Conservation (phyloP, 1,284 basidiomycete genomes). For the Flammula alnicola region DNA sequence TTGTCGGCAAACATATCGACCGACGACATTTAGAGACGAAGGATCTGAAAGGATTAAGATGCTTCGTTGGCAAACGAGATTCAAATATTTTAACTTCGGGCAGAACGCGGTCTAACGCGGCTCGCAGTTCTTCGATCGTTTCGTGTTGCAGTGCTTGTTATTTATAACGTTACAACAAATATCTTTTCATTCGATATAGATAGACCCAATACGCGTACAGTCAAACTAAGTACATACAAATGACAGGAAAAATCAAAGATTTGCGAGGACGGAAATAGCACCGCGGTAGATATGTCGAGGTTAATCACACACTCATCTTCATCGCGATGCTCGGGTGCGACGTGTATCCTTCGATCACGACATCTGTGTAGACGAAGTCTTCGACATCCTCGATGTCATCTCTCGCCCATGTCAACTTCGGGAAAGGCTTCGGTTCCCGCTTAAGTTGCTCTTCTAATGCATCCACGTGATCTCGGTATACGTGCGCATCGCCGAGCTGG, state of each 20-base stretch:
- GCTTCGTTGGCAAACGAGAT: too few species aligned
- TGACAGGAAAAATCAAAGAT: neutral
- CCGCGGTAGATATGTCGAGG: neutral
- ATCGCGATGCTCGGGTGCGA: constrained; percentile 89
- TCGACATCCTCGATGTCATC: constrained; percentile 77
- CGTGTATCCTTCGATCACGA: constrained; percentile 87
- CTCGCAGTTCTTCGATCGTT: too few species aligned
- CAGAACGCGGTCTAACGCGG: too few species aligned
- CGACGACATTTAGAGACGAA: too few species aligned
- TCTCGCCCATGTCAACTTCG: constrained; percentile 76
- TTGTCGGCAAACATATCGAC: too few species aligned
- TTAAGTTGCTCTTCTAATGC: constrained; percentile 84
- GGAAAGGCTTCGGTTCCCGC: constrained; percentile 83
- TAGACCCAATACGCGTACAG: neutral
- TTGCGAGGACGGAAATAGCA: neutral
- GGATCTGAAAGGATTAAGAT: too few species aligned
- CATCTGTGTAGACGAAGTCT: constrained; percentile 81
- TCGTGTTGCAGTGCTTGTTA: too few species aligned
- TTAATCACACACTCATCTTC: constrained; percentile 93
- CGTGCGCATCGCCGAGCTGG: constrained; percentile 96
- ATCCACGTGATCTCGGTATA: constrained; percentile 92
- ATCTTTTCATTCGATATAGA: neutral
- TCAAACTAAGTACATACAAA: neutral
- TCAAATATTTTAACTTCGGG: too few species aligned
- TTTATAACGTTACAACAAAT: too few species aligned